These are phyloP conservation scores for Periglandula ipomoeae DNA, from an alignment of 2,329 filamentous ascomycete genomes.

Conservation along the genomic window DNA sequence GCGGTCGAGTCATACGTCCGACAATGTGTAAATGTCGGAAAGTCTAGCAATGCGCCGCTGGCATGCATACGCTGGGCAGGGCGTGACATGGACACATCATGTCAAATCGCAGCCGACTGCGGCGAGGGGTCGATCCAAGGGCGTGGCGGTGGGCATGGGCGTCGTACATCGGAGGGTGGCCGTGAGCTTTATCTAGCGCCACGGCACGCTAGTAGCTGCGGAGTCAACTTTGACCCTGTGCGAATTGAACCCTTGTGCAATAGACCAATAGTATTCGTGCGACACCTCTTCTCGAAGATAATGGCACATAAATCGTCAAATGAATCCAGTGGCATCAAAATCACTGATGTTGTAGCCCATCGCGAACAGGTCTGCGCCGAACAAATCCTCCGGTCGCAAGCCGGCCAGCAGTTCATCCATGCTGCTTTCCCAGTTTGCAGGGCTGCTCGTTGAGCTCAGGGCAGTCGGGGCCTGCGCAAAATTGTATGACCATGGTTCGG, in stretches of 20 bases:
- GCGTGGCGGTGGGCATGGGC: too few relatives aligned
- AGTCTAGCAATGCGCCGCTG: too few relatives aligned
- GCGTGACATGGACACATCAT: not conserved
- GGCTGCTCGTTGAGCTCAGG: not conserved
- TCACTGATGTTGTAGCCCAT: slow-evolving; percentile 12
- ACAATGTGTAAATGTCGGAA: too few relatives aligned
- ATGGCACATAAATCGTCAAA: not conserved
- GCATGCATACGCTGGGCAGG: not conserved
- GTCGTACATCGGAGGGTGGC: too few relatives aligned
- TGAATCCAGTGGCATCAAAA: slow-evolving; percentile 13
- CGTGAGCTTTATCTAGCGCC: too few relatives aligned
- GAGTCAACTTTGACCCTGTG: too few relatives aligned
- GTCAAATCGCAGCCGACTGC: not conserved
- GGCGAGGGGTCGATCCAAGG: too few relatives aligned
- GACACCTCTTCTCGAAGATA: too few relatives aligned
- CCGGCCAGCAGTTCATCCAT: slow-evolving; percentile 10
- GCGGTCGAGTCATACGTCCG: too few relatives aligned
- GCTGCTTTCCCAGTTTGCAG: not conserved
- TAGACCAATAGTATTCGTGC: too few relatives aligned
- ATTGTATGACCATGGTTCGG: not conserved
- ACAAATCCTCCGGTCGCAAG: slow-evolving; percentile 6
- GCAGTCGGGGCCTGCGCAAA: not conserved
- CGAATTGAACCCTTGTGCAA: too few relatives aligned
- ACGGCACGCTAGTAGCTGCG: too few relatives aligned
- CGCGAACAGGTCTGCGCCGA: slow-evolving; percentile 7